Percentiles rank a stretch among this genome's conserved stretches.
These are phyloP conservation scores for Termitomyces sp. DNA, from an alignment of 768 basidiomycete species.

Conservation along the genomic window DNA sequence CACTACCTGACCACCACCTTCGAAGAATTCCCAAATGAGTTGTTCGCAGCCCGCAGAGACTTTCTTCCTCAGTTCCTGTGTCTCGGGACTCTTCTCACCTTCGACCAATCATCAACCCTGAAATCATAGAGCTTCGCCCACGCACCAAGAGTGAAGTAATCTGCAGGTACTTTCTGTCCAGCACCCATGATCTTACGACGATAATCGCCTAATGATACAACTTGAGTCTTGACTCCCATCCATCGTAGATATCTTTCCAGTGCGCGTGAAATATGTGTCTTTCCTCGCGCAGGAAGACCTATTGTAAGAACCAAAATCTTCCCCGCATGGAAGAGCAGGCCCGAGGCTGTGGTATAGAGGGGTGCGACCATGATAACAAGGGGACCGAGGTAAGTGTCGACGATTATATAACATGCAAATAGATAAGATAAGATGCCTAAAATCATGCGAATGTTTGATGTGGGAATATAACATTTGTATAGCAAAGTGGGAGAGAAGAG, in stretches of 20 bases:
- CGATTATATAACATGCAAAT: background rate
- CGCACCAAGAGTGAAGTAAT: constrained; percentile 86
- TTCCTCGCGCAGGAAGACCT: constrained; percentile 90
- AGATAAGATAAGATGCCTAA: constrained; percentile 6
- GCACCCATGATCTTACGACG: constrained; percentile 86
- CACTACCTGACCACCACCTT: constrained; percentile 85
- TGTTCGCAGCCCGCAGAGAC: constrained; percentile 84
- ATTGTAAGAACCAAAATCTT: constrained; percentile 93
- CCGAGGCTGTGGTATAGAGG: constrained; percentile 87
- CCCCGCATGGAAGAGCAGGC: constrained; percentile 86
- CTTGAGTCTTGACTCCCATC: constrained; percentile 96
- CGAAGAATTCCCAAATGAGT: constrained; percentile 85
- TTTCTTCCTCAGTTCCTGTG: constrained; percentile 66
- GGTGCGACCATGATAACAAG: constrained; percentile 75
- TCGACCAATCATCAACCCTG: background rate
- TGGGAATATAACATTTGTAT: background rate
- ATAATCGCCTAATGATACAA: constrained; percentile 94
- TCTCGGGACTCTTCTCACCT: constrained; percentile 81
- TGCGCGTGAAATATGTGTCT: constrained; percentile 94
- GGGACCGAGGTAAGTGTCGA: background rate
- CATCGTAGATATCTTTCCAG: constrained; percentile 97
- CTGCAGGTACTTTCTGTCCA: constrained; percentile 80
- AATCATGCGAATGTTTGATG: background rate
- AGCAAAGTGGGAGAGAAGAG: background rate
- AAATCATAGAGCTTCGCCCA: background rate